phyloP scores from a whole-genome alignment of 2,329 filamentous ascomycete species.

The Apiospora marii region DNA sequence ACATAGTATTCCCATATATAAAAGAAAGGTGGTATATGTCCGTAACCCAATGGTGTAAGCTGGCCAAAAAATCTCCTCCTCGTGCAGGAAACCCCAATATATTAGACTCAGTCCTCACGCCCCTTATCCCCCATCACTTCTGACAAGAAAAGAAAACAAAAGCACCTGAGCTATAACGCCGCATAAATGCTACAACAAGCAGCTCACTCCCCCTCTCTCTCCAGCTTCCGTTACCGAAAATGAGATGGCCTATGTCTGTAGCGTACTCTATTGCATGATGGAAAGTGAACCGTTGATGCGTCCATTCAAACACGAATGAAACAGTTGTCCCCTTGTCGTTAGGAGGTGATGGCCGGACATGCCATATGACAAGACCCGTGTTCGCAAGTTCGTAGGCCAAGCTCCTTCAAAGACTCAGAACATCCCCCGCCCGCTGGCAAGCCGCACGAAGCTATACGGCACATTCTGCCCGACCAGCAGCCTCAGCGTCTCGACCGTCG shows the following conservation, averaged over 20 bases:
- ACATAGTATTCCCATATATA: neutral
- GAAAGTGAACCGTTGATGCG: neutral
- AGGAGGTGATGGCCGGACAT: neutral
- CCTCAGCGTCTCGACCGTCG: slow-evolving; percentile 81
- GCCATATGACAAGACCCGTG: neutral
- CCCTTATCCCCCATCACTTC: neutral
- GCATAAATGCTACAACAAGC: neutral
- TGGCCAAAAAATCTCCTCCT: neutral
- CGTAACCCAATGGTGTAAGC: neutral
- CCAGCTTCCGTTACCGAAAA: neutral
- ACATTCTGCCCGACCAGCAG: slow-evolving; percentile 86
- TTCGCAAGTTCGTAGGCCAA: neutral
- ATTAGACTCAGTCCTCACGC: neutral
- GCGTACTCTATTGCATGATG: neutral
- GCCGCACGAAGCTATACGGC: slow-evolving; percentile 83
- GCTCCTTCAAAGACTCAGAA: slow-evolving; percentile 46
- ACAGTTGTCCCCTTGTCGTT: neutral
- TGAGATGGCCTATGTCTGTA: neutral
- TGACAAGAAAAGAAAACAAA: neutral
- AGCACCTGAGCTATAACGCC: neutral
- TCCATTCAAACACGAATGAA: neutral
- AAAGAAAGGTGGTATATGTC: neutral
- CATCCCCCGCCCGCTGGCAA: slow-evolving; percentile 66
- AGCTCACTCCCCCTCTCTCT: too few species aligned
- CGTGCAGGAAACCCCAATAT: neutral